Evolutionary conservation across 257 asterid genomes (phyloP).

Genomic region (Datura wrightii): DNA sequence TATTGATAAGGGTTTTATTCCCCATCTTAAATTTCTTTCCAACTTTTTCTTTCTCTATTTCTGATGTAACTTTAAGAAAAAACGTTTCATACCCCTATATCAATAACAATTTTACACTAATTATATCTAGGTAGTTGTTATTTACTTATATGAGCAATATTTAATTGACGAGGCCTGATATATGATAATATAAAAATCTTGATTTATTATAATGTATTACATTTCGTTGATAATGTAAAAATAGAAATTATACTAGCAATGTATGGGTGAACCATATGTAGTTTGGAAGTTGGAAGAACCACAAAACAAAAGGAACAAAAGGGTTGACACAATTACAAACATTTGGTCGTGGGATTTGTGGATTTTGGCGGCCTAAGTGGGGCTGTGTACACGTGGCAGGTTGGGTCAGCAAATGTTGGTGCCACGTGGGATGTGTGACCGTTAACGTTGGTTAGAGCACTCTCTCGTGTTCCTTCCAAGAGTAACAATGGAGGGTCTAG

Average conservation of each 20-base stretch:
- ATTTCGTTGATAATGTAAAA: background rate
- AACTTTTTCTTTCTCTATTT: too few relatives aligned
- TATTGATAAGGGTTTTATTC: too few relatives aligned
- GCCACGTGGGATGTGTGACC: constrained; percentile 60
- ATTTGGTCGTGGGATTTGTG: constrained; percentile 24
- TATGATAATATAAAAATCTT: background rate
- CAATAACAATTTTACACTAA: too few relatives aligned
- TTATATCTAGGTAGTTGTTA: too few relatives aligned
- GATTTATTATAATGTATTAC: background rate
- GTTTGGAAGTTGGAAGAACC: background rate
- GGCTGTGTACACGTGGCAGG: constrained; percentile 45
- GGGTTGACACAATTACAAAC: background rate
- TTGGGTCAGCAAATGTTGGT: constrained; percentile 37
- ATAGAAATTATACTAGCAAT: background rate
- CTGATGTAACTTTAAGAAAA: too few relatives aligned
- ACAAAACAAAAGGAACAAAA: constrained; percentile 5
- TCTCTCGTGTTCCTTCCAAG: constrained; percentile 46
- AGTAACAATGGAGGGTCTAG: constrained; percentile 43
- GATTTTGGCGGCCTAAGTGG: constrained; percentile 30
- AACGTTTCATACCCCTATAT: too few relatives aligned
- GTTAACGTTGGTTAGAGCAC: constrained; percentile 51
- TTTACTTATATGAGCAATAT: too few relatives aligned
- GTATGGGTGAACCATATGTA: too few relatives aligned
- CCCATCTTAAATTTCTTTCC: too few relatives aligned
- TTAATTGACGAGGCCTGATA: too few relatives aligned